Evolutionary conservation across 495 filamentous ascomycete genomes (phyloP), one percentile per base, ranked within the genome.

Genomic region (Lophiotrema nucula): DNA sequence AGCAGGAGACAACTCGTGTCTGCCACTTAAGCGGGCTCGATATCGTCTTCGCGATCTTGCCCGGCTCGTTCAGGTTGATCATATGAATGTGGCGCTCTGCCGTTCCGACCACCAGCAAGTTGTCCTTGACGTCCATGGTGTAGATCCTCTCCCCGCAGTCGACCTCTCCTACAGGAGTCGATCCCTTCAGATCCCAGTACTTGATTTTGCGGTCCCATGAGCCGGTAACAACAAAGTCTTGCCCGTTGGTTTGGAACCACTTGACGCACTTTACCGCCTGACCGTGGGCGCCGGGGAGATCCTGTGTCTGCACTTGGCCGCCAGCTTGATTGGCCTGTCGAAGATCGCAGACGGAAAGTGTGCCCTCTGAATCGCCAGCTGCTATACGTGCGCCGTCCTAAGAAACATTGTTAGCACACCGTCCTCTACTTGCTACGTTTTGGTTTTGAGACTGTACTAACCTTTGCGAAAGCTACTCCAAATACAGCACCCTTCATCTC

Each of bases 191-290:
- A 70, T 97, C 92, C 92, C 92, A 97, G 75, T 92, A 95, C 70
- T 93, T 96, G 72, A 97, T 76, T 1, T 85, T 93, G 77, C 93
- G 95, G 75, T 97, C 92, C 92, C 92, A 97, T 2, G 88, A 91
- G 31, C 92, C 92, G 1, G 92, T 93, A 22, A 92, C 84, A 26
- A 96, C 78, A 69, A 93, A 84, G 39, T 75, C 73, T 62, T 74
- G 76, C 49, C 70, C 75, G 47, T 75, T 80, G 52, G 70, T 78
- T 65, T 81, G 78, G 64, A 92, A 86, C 77, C 91, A 92, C 44
- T 89, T 84, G 38, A 87, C 86, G 69, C 79, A 84, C 58, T 84
- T 83, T 60, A 97, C 85, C 2, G 92, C 88, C 41, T 83, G 79
- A 56, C 92, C 89, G 41, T 84, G 80, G 56, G 90, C 89, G 72